These are phyloP conservation scores for Linnemannia elongata DNA, from an alignment of 192 early-diverging fungal genomes.

Conservation along the genomic window DNA sequence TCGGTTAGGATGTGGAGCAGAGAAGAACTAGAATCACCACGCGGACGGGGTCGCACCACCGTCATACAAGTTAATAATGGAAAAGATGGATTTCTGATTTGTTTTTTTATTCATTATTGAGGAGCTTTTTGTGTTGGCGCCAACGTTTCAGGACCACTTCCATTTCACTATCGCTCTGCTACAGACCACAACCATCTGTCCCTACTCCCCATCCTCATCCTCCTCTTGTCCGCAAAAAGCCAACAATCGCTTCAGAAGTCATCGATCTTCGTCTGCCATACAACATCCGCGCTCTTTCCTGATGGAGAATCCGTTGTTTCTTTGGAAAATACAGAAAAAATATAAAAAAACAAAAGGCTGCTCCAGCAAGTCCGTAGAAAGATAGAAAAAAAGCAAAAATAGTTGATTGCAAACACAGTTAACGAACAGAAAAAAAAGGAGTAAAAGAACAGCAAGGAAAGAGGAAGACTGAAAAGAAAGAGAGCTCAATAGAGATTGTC, in stretches of 20 bases:
- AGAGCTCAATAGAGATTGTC: background rate
- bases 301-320: no score
- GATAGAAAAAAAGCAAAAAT: background rate
- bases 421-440: slow-evolving; percentile 6
- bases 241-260: background rate
- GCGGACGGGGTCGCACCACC: no score
- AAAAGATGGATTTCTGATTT: background rate
- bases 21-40: no score
- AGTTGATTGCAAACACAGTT: background rate
- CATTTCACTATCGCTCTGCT: background rate
- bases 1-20: no score
- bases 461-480: slow-evolving; percentile 1
- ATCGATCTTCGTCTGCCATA: background rate
- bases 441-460: background rate
- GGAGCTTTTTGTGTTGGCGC: background rate
- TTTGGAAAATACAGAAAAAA: background rate
- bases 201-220: background rate
- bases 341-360: slow-evolving; percentile 4
- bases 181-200: background rate
- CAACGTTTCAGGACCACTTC: background rate
- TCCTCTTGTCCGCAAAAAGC: background rate
- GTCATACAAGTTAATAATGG: background rate
- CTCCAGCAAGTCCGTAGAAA: background rate
- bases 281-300: no score
- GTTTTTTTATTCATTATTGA: background rate